A percentile compares a stretch with the other conserved stretches of the same genome.
These are phyloP conservation scores for Prunus mira DNA, from an alignment of 306 rosid species.

Conservation along the genomic window DNA sequence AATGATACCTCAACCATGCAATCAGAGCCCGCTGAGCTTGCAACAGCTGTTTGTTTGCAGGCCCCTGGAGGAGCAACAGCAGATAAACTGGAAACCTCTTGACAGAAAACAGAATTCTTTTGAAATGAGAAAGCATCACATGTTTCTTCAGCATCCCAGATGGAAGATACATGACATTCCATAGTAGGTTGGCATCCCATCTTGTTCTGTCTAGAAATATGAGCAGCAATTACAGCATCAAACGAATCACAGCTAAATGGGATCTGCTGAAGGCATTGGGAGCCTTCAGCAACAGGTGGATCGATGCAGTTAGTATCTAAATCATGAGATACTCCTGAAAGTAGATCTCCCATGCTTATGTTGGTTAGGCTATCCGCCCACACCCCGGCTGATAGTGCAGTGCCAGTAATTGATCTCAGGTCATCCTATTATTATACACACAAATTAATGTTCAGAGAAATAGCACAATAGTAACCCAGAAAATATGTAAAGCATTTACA, in stretches of 20 bases:
- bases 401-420: slow-evolving; percentile 49
- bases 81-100: slow-evolving; percentile 40
- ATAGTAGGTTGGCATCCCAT: slow-evolving; percentile 50
- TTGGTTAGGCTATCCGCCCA: slow-evolving; percentile 99
- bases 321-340: slow-evolving; percentile 59
- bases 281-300: slow-evolving; percentile 45
- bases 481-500: background rate
- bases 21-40: slow-evolving; percentile 33
- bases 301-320: slow-evolving; percentile 44
- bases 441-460: slow-evolving; percentile 1
- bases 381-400: slow-evolving; percentile 71
- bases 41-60: slow-evolving; percentile 40
- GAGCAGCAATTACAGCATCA: slow-evolving; percentile 99
- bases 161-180: slow-evolving; percentile 67
- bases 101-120: slow-evolving; percentile 37
- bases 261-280: slow-evolving; percentile 61
- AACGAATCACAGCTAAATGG: slow-evolving; percentile 92
- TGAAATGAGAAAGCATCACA: slow-evolving; percentile 84
- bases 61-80: slow-evolving; percentile 34
- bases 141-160: slow-evolving; percentile 97
- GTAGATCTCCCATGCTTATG: slow-evolving; percentile 86
- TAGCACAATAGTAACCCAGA: background rate
- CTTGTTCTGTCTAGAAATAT: slow-evolving; percentile 72
- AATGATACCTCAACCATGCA: slow-evolving; percentile 57
- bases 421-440: slow-evolving; percentile 47